Base-by-base conservation (phyloP, 2,329 filamentous ascomycete genomes). In the Cordyceps javanica region DNA sequence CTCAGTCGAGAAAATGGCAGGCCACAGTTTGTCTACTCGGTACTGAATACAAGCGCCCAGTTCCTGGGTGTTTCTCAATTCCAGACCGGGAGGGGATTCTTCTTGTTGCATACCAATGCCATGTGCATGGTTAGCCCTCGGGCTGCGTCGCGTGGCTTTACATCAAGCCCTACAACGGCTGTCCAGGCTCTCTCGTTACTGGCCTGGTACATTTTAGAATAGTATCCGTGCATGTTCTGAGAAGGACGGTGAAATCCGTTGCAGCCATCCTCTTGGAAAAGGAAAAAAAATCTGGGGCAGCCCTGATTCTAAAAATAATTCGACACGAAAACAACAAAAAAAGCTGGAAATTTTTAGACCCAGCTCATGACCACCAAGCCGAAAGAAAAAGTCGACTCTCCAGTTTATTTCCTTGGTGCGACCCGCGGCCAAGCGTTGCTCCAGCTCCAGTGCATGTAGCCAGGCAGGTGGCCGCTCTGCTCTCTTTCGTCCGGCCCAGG, bases 241-340 rank as follows among this genome's bases (percentile, higher is more conserved):
- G 38, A 42, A 42, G n/a, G n/a, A n/a, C n/a, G n/a, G n/a, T 38
- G 19, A n/a, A n/a, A 38, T 38, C 36, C 36, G n/a, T n/a, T n/a
- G 16, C 16, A 11, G 36, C 16, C 28, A 48, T 46, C 7, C 34
- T 34, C 16, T 48, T 19, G 14, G 21, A 1, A 19, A 10, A 7
- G 19, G 10, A 41, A 41, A 41, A n/a, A 41, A 41, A 49, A 23
- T 28, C 34, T 21, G 34, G 39, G 39, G 39, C 25, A 42, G 26
- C 10, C 28, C 10, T 42, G 39, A 21, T 44, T 45, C 51, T 54
- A 54, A 54, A 45, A 54, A 54, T 54, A 54, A 36, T n/a, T 30
- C 11, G 16, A 21, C 28, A 23, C 11, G 19, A 54, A 16, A 44
- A 32, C 9, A 25, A 14, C 16, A 21, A n/a, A n/a, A n/a, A 21